phyloP scores from a whole-genome alignment of 164 flowering plant species.

The Taxillus chinensis region DNA sequence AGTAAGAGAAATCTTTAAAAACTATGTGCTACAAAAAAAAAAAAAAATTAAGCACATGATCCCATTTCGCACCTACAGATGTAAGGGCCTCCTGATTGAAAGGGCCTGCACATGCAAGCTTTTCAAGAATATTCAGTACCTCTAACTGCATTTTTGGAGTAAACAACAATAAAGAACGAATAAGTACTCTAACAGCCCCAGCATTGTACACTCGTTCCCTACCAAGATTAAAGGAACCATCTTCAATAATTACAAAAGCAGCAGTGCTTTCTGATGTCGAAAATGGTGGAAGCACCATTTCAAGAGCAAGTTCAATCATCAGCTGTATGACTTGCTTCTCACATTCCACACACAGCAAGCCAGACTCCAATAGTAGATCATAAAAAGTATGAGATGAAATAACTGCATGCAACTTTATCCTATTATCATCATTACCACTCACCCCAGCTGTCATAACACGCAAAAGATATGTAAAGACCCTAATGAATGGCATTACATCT shows the following conservation, averaged over 20 bases:
- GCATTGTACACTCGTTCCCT: constrained; percentile 85
- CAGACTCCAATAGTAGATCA: constrained; percentile 88
- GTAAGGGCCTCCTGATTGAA: constrained; percentile 93
- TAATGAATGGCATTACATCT: constrained; percentile 36
- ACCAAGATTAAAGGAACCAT: constrained; percentile 39
- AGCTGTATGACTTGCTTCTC: constrained; percentile 88
- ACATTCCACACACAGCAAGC: constrained; percentile 78
- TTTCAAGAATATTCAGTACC: constrained; percentile 63
- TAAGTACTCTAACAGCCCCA: constrained; percentile 72
- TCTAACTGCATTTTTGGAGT: constrained; percentile 93
- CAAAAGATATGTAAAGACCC: constrained; percentile 62
- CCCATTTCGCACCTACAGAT: constrained; percentile 62
- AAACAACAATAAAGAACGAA: constrained; percentile 66
- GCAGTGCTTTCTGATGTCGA: constrained; percentile 36
- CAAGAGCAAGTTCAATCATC: constrained; percentile 88
- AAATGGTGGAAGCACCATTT: constrained; percentile 81
- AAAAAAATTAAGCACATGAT: constrained; percentile 2
- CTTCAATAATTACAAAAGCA: constrained; percentile 19
- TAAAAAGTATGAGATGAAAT: constrained; percentile 74
- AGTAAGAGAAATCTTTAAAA: background rate
- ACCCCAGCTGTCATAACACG: constrained; percentile 88
- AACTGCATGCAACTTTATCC: constrained; percentile 58
- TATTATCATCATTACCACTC: constrained; percentile 62
- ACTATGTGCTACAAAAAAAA: constrained; percentile 1
- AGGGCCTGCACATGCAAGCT: constrained; percentile 74